Base-by-base conservation (phyloP, 345 rosid species). In the Erucastrum elatum region DNA sequence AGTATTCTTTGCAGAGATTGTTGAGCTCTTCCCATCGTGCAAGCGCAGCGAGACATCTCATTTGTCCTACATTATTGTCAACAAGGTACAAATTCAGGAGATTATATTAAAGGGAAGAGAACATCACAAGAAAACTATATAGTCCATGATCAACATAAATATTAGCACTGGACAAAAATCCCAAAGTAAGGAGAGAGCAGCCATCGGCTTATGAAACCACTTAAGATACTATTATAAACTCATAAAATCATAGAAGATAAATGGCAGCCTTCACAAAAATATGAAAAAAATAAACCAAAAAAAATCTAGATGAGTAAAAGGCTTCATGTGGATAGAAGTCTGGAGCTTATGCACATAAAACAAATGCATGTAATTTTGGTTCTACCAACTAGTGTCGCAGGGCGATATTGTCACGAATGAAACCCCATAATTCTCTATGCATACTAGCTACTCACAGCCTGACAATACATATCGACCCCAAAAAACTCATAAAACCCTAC, bases 11-110 rank as follows among this genome's bases (percentile, higher is more conserved):
- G 86, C 99, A 95, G 46, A 93, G 86, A 86, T 87, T 89, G 88
- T 86, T 93, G 75, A 95, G 94, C 77, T 95, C 99, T 82, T 95
- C 98, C 97, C 98, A 95, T 70, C 94, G 88, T 81, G 99, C 99
- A 84, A 95, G 86, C 61, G 98, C 96, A 75, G 98, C 99, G 11
- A 95, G 98, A 81, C 98, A 93, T 68, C 99, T 88, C 97, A 95
- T 93, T 81, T 92, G 83, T 77, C 99, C 99, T 95, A 72, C 70
- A 82, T 61, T 70, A 51, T 31, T 72, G 68, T 75, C 73, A 79
- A 64, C 33, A 53, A 66, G 63, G 68, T 77, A 75, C 12, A 46
- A 27, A 58, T 65, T 80, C 15, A 80, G 76, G 44, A 59, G 64
- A 56, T 58, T 65, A 65, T 17, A 70, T 15, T 63, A 70, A 70